These are phyloP conservation scores for Candida xyloterini DNA, from an alignment of 805 yeast species.

Conservation along the genomic window DNA sequence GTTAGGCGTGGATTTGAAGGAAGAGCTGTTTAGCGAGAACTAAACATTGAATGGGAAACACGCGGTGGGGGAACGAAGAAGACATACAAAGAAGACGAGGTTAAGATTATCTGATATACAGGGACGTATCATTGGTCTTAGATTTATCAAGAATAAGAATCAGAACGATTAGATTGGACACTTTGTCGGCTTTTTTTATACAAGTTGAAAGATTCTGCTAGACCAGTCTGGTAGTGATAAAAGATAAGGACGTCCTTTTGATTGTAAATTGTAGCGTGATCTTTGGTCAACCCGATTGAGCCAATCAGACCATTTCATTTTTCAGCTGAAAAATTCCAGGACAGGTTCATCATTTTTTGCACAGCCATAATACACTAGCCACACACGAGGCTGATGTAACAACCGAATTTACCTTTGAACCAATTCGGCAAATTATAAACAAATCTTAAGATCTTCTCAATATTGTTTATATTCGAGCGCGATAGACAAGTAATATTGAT, in stretches of 20 bases:
- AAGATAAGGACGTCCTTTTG: not conserved
- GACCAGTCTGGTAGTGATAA: not conserved
- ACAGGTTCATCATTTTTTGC: not conserved
- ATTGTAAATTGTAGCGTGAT: constrained; percentile 4
- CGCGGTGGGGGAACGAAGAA: constrained; percentile 6
- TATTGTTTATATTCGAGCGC: constrained; percentile 9
- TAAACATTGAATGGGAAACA: constrained; percentile 4
- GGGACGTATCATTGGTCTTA: constrained; percentile 1
- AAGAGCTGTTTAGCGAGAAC: constrained; percentile 60
- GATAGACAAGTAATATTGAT: constrained; percentile 2
- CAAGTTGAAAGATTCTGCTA: not conserved
- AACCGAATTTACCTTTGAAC: not conserved
- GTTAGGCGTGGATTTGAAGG: constrained; percentile 90
- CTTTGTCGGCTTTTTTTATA: constrained; percentile 10
- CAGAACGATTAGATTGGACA: constrained; percentile 1
- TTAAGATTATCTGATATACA: constrained; percentile 13
- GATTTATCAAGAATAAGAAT: constrained; percentile 1
- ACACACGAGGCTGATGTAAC: not conserved
- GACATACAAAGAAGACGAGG: constrained; percentile 7
- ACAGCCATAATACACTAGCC: not conserved
- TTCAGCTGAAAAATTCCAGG: not conserved
- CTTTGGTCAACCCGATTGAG: not conserved
- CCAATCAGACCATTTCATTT: constrained; percentile 8
- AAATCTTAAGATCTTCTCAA: constrained; percentile 1
- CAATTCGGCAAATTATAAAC: constrained; percentile 9